Conservation (phyloP, 2,329 filamentous ascomycete species). For the Colletotrichum viniferum region DNA sequence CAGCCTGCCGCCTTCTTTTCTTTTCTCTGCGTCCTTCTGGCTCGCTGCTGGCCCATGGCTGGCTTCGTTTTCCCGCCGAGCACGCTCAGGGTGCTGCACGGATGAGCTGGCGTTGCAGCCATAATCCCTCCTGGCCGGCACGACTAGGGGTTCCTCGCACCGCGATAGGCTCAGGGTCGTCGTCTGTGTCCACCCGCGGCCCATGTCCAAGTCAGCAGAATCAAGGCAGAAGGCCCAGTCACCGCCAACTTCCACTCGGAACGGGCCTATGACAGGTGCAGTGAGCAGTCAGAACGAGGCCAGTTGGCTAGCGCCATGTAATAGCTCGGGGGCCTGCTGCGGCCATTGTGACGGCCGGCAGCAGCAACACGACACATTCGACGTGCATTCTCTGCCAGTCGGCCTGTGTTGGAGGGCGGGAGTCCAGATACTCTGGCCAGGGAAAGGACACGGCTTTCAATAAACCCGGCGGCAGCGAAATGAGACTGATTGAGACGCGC, state of each 20-base stretch:
- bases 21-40: conserved; percentile 6
- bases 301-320: conserved; percentile 37
- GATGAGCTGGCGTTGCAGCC: conserved; percentile 51
- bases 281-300: conserved; percentile 41
- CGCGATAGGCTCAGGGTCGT: conserved; percentile 48
- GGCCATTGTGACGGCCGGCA: conserved; percentile 25
- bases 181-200: conserved; percentile 39
- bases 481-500: background rate
- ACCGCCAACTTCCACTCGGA: conserved; percentile 30
- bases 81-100: conserved; percentile 33
- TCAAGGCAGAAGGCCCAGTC: conserved; percentile 43
- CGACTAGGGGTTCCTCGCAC: conserved; percentile 32
- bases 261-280: conserved; percentile 44
- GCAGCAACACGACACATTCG: background rate
- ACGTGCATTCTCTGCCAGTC: background rate
- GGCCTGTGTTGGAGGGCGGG: background rate
- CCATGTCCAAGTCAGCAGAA: conserved; percentile 42
- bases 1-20: conserved; percentile 2
- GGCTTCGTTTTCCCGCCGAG: background rate
- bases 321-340: conserved; percentile 39
- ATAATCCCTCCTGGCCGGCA: conserved; percentile 41
- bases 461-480: background rate
- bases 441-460: background rate
- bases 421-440: conserved; percentile 5
- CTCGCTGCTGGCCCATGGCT: background rate